A percentile compares a stretch with the other conserved stretches of the same genome.
phyloP scores from a whole-genome alignment of 2,329 filamentous ascomycete species.

The Macrophomina tecta region DNA sequence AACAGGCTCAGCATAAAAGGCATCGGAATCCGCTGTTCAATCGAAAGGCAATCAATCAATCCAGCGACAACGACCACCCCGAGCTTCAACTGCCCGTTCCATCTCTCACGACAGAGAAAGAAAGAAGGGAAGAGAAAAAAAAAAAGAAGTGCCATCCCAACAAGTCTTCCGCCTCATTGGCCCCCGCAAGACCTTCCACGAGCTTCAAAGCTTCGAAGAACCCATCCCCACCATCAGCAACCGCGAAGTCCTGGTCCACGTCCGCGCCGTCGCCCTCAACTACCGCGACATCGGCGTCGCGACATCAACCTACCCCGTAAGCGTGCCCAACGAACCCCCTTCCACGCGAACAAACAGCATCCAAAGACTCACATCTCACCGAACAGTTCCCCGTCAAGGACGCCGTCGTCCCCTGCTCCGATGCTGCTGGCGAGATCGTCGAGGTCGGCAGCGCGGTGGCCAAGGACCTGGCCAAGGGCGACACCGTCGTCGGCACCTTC shows the following conservation, averaged over 20 bases:
- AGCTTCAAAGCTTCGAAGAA: not conserved
- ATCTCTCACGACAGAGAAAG: too few species aligned
- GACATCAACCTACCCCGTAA: not conserved
- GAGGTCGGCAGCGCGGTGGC: slow-evolving; percentile 17
- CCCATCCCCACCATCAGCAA: slow-evolving; percentile 15
- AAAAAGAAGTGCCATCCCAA: slow-evolving; percentile 1
- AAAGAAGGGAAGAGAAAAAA: too few species aligned
- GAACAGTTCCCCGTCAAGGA: not conserved
- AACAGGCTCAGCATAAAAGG: not conserved
- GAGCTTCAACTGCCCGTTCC: too few species aligned
- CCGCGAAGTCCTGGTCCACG: slow-evolving; percentile 32
- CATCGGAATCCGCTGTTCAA: not conserved
- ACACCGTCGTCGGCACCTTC: slow-evolving; percentile 6
- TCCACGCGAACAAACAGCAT: too few species aligned
- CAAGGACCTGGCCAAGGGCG: not conserved
- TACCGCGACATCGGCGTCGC: slow-evolving; percentile 16
- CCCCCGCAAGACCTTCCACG: not conserved
- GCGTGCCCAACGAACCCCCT: too few species aligned
- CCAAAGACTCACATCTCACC: too few species aligned
- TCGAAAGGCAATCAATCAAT: too few species aligned
- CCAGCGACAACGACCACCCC: not conserved
- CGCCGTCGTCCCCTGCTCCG: slow-evolving; percentile 32
- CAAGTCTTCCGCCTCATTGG: slow-evolving; percentile 3
- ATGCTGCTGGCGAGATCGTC: slow-evolving; percentile 34
- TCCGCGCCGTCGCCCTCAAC: slow-evolving; percentile 23